Conservation (phyloP, 768 basidiomycete genomes). For the Paxillus rubicundulus region DNA sequence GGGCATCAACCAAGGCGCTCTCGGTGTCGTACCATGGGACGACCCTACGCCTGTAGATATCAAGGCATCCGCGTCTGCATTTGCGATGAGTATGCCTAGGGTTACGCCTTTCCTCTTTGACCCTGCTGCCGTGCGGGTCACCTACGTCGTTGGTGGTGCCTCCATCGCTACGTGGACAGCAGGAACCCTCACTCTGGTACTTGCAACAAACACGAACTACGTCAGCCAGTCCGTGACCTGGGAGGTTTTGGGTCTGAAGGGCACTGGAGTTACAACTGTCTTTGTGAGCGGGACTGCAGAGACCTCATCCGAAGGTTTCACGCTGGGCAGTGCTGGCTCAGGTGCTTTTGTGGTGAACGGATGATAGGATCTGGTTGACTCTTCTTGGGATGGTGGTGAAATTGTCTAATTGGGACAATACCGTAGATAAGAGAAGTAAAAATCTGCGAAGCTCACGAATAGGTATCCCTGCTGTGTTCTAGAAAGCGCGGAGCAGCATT, state of each 20-base stretch:
- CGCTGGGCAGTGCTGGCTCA: constrained; percentile 24
- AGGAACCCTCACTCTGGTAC: constrained; percentile 40
- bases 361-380: background rate
- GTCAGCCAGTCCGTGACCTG: constrained; percentile 33
- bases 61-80: constrained; percentile 48
- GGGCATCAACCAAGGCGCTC: constrained; percentile 67
- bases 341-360: constrained; percentile 15
- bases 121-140: constrained; percentile 38
- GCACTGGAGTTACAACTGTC: background rate
- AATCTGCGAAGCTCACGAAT: background rate
- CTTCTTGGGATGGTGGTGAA: background rate
- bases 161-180: constrained; percentile 54
- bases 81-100: constrained; percentile 44
- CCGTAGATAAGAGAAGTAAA: background rate
- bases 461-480: too few relatives aligned
- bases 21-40: constrained; percentile 50
- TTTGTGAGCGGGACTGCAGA: constrained; percentile 18
- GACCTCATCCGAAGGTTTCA: constrained; percentile 8
- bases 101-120: constrained; percentile 48
- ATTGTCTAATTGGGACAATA: background rate
- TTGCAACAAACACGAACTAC: constrained; percentile 53
- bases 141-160: constrained; percentile 39
- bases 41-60: constrained; percentile 55
- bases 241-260: constrained; percentile 25
- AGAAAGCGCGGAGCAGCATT: background rate